These are phyloP conservation scores for Escallonia herrerae DNA, from an alignment of 129 eudicot species.

Conservation along the genomic window DNA sequence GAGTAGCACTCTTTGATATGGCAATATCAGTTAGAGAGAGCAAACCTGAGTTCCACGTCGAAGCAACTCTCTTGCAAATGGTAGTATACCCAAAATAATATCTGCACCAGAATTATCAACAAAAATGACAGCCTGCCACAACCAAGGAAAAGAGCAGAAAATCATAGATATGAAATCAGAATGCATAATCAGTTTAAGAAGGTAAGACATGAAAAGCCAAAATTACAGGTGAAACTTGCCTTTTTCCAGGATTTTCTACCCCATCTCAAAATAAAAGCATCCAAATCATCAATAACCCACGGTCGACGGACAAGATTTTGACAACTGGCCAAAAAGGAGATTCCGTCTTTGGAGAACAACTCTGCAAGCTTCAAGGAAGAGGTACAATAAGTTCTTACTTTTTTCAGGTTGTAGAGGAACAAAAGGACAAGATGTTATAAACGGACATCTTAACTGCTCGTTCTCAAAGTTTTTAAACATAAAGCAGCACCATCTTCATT, in stretches of 20 bases:
- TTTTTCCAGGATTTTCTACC: slow-evolving; percentile 72
- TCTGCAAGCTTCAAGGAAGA: slow-evolving; percentile 88
- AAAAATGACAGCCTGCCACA: slow-evolving; percentile 84
- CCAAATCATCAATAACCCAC: slow-evolving; percentile 99
- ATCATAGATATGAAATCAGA: neutral
- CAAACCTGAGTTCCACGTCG: slow-evolving; percentile 82
- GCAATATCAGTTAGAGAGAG: slow-evolving; percentile 7
- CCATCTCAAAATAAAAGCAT: slow-evolving; percentile 71
- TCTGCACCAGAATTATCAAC: slow-evolving; percentile 99
- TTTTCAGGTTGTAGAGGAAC: slow-evolving; percentile 2
- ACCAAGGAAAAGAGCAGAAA: neutral
- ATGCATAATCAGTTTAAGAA: slow-evolving; percentile 2
- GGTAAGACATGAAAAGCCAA: neutral
- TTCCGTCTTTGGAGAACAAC: slow-evolving; percentile 95
- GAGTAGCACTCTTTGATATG: neutral
- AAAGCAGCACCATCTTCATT: too few species aligned
- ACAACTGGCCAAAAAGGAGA: slow-evolving; percentile 92
- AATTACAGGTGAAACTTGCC: slow-evolving; percentile 33
- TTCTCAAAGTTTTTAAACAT: too few species aligned
- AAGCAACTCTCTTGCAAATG: slow-evolving; percentile 93
- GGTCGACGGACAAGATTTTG: slow-evolving; percentile 94
- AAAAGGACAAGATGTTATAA: neutral
- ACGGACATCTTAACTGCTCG: too few species aligned
- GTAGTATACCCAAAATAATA: slow-evolving; percentile 86
- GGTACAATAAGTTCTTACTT: neutral